Percentiles rank a stretch among this genome's conserved stretches.
Evolutionary conservation across 2,329 filamentous ascomycete genomes (phyloP).

Genomic region (Rhynchosporium secalis): DNA sequence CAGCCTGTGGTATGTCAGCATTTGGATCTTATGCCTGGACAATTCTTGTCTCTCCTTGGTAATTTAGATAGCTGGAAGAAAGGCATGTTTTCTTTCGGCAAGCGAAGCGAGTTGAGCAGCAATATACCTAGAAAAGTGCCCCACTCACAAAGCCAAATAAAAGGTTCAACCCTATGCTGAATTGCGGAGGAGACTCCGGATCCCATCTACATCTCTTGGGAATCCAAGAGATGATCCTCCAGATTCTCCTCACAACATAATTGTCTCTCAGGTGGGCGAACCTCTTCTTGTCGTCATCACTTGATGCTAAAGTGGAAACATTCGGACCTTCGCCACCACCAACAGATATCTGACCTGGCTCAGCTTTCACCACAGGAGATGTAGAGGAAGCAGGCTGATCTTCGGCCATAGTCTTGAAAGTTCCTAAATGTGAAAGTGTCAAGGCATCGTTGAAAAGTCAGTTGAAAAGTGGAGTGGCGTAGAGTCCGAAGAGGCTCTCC

Average conservation of each 20-base stretch:
- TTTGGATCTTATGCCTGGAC: neutral
- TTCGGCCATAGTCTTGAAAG: slow-evolving; percentile 14
- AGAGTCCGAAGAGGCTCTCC: slow-evolving; percentile 3
- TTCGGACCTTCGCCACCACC: slow-evolving; percentile 11
- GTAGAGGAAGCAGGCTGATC: slow-evolving; percentile 9
- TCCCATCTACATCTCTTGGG: slow-evolving; percentile 70
- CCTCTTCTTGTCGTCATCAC: slow-evolving; percentile 21
- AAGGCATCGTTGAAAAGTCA: slow-evolving; percentile 6
- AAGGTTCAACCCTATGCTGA: slow-evolving; percentile 68
- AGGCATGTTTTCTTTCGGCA: neutral
- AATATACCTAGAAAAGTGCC: neutral
- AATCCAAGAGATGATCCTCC: slow-evolving; percentile 52
- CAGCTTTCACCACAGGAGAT: neutral
- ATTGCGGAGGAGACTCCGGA: slow-evolving; percentile 62
- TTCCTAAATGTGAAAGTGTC: neutral
- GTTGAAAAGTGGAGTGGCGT: slow-evolving; percentile 5
- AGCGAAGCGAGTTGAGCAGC: neutral
- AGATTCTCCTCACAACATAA: slow-evolving; percentile 21
- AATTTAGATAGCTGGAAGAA: too few relatives aligned
- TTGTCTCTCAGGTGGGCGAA: slow-evolving; percentile 26
- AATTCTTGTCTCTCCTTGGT: neutral
- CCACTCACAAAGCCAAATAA: slow-evolving; percentile 54
- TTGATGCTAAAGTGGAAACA: slow-evolving; percentile 21
- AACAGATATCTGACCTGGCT: slow-evolving; percentile 2
- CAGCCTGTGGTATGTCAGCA: slow-evolving; percentile 43